A percentile compares a stretch with the other conserved stretches of the same genome.
These are phyloP conservation scores for Cajanus cajan DNA, from an alignment of 306 rosid species.

Conservation along the genomic window DNA sequence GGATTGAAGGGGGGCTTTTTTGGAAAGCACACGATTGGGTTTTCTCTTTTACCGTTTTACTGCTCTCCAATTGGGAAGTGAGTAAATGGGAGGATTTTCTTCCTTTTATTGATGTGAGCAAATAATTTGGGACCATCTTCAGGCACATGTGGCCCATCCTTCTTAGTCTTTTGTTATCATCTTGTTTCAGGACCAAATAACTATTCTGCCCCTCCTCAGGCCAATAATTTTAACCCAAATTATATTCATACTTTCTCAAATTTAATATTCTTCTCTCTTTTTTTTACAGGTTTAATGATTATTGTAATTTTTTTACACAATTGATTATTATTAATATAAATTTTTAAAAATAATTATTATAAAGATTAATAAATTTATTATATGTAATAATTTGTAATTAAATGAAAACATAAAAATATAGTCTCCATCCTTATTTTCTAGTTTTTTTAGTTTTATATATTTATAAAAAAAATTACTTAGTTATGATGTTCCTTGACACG, in stretches of 20 bases:
- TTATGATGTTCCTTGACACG: too few relatives aligned
- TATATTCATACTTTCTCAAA: neutral
- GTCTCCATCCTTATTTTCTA: too few relatives aligned
- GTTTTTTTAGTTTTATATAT: too few relatives aligned
- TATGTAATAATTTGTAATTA: too few relatives aligned
- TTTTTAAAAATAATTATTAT: too few relatives aligned
- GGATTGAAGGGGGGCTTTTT: neutral
- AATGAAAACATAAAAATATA: too few relatives aligned
- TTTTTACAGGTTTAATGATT: neutral
- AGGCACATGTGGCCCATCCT: conserved; percentile 13
- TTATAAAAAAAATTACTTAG: too few relatives aligned
- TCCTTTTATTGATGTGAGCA: neutral
- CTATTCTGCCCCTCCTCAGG: neutral
- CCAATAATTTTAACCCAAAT: neutral
- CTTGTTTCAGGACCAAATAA: neutral
- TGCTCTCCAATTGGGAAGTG: neutral
- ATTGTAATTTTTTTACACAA: too few relatives aligned
- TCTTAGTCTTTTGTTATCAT: conserved; percentile 2
- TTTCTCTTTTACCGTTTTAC: neutral
- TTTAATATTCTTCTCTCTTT: neutral
- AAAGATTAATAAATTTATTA: too few relatives aligned
- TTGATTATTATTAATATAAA: too few relatives aligned
- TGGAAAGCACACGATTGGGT: conserved; percentile 12
- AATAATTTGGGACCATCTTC: conserved; percentile 29
- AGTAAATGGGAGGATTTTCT: neutral